Conservation (phyloP, 2,329 filamentous ascomycete species). For the Phaeosphaeriaceae sp. region DNA sequence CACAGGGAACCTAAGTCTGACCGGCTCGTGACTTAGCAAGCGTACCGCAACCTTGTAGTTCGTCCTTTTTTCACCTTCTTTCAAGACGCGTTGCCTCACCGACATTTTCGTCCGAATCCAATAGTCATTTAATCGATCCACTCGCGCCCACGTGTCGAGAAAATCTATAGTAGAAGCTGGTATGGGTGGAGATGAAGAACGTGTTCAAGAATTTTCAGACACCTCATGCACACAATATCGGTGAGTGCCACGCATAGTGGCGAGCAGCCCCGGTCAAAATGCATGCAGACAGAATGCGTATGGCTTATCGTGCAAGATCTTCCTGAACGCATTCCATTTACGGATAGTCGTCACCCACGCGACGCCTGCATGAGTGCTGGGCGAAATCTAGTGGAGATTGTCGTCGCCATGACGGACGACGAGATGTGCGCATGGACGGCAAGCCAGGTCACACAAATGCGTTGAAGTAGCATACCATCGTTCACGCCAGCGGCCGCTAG, state of each 20-base stretch:
- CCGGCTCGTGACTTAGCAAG: slow-evolving; percentile 5
- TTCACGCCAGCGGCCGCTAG: slow-evolving; percentile 43
- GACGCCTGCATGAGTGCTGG: slow-evolving; percentile 6
- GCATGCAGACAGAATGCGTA: slow-evolving; percentile 14
- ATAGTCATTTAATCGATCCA: slow-evolving; percentile 6
- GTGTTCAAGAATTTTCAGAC: background rate
- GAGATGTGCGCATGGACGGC: slow-evolving; percentile 1
- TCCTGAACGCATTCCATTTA: no score
- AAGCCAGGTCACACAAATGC: slow-evolving; percentile 9
- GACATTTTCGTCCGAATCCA: slow-evolving; percentile 24
- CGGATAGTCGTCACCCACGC: slow-evolving; percentile 1
- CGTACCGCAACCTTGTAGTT: background rate
- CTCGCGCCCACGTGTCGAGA: background rate
- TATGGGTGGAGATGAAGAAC: slow-evolving; percentile 18
- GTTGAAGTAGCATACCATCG: slow-evolving; percentile 14
- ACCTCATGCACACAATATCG: slow-evolving; percentile 2
- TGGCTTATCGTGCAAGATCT: background rate
- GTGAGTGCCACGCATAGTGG: slow-evolving; percentile 11
- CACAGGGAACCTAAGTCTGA: background rate
- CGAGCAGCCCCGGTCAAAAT: slow-evolving; percentile 14
- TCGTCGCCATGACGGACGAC: background rate
- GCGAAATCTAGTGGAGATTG: background rate
- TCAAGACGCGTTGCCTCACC: slow-evolving; percentile 17
- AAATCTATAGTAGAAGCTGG: slow-evolving; percentile 15
- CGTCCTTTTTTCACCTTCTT: background rate